phyloP scores from a whole-genome alignment of 2,329 filamentous ascomycete genomes.

The Escovopsis sp. region DNA sequence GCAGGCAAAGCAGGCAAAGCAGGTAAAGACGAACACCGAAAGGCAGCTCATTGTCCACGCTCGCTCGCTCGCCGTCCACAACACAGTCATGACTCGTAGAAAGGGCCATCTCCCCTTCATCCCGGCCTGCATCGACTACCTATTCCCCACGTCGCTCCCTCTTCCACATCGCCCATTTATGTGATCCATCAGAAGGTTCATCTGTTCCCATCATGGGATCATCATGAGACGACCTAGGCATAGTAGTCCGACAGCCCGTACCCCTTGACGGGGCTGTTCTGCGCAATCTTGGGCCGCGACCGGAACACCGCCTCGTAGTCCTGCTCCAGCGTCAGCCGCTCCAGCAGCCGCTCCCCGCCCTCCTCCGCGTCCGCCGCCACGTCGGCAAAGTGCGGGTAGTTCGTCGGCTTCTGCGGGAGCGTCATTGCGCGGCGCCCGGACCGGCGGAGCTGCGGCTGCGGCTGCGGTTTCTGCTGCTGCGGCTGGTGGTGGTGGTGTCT shows the following conservation, averaged over 20 bases:
- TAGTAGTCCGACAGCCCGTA: constrained; percentile 12
- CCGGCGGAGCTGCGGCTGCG: constrained; percentile 41
- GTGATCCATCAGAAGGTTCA: too few species aligned
- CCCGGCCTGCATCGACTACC: too few species aligned
- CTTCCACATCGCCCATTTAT: too few species aligned
- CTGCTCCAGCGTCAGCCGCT: constrained; percentile 55
- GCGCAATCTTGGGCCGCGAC: constrained; percentile 65
- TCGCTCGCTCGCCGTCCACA: neutral
- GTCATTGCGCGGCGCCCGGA: constrained; percentile 33
- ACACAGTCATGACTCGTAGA: too few species aligned
- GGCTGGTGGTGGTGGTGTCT: constrained; percentile 16
- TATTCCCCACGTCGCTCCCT: too few species aligned
- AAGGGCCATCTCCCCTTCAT: too few species aligned
- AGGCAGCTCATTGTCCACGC: neutral
- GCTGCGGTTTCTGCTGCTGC: constrained; percentile 47
- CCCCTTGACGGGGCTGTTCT: constrained; percentile 41
- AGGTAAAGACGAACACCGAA: neutral
- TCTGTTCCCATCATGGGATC: too few species aligned
- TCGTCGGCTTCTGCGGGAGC: constrained; percentile 25
- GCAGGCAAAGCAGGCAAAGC: neutral
- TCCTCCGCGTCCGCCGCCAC: constrained; percentile 24
- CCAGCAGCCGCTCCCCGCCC: constrained; percentile 37
- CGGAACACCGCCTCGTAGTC: constrained; percentile 77
- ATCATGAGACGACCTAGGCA: constrained; percentile 1
- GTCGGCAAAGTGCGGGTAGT: constrained; percentile 26